Base-by-base conservation (phyloP, 192 early-diverging fungal species). In the Paraglomus brasilianum region DNA sequence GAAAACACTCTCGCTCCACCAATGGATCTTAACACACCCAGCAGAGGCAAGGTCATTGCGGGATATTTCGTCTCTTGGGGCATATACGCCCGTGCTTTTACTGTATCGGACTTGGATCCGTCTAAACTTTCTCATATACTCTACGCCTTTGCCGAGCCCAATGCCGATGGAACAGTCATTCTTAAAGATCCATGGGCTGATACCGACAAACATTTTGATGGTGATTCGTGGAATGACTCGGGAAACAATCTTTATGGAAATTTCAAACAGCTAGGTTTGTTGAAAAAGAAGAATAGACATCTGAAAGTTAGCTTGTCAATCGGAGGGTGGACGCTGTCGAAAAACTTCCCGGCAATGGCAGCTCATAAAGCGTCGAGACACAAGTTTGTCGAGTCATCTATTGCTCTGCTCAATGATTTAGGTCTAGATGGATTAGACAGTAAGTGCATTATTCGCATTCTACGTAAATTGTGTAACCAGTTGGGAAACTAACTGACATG, bases 251-350 rank as follows among this genome's bases (percentile, higher is more conserved):
- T 84, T 4, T 82, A 77, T 24, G 88, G 86, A 59, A 88, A 86
- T 65, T 75, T 90, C 10, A 83, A 82, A 80, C 81, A 89, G 73
- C 76, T 88, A 36, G 78, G 81, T 66, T 76, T 86, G 21, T 77
- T 94, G 69, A 91, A 90, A 72, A 82, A 86, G 50, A 73, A 71
- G 1, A 85, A 92, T 61, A 84, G 87, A 21, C 81, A 89, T 62
- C 70, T 93, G 53, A 88, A 87, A 46, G 81, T 87, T 22, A 78
- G 85, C 14, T 83, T 93, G 5, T 88, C 88, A 41, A 82, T 93
- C n/a, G 91, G 91, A 49, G 91, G 91, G 3, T 92, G 91, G 91
- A 82, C 86, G 4, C 86, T 80, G 86, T 90, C 88, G 30, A 83
- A 79, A 41, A 80, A 88, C 62, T 94, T 93, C 72, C 82, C 90